Conservation (phyloP, 768 basidiomycete species). For the Termitomyces sp. region DNA sequence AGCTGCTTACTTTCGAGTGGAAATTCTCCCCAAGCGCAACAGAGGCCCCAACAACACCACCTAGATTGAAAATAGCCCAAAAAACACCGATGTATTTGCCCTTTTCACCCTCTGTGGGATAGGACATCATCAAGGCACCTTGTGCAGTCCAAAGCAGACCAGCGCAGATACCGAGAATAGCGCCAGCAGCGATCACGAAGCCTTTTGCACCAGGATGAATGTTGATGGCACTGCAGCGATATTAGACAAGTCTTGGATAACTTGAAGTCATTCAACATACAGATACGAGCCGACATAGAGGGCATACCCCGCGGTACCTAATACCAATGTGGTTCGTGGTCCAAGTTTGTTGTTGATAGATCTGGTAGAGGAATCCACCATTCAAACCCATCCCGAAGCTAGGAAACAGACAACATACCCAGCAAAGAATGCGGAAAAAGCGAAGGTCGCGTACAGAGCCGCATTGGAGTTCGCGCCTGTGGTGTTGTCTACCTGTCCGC, state of each 20-base stretch:
- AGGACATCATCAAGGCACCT: conserved; percentile 77
- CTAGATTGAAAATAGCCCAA: conserved; percentile 81
- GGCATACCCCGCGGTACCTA: conserved; percentile 74
- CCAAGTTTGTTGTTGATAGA: conserved; percentile 81
- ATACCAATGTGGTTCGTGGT: conserved; percentile 58
- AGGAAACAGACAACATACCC: conserved; percentile 13
- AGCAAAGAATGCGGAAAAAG: conserved; percentile 35
- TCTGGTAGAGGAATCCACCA: conserved; percentile 24
- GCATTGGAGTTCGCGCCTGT: conserved; percentile 68
- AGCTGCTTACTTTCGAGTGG: conserved; percentile 42
- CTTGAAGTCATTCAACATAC: conserved; percentile 31
- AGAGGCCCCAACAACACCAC: conserved; percentile 72
- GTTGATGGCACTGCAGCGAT: conserved; percentile 50
- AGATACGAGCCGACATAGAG: conserved; percentile 71
- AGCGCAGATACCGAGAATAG: conserved; percentile 68
- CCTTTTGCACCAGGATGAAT: conserved; percentile 54
- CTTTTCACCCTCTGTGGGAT: conserved; percentile 76
- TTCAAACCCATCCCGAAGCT: neutral
- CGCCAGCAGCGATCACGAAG: conserved; percentile 73
- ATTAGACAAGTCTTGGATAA: neutral
- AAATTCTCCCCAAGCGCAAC: conserved; percentile 73
- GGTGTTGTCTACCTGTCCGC: conserved; percentile 62
- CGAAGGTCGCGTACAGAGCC: conserved; percentile 56
- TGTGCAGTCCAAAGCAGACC: conserved; percentile 78
- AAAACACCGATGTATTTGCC: conserved; percentile 77